These are phyloP conservation scores for Jackrogersella multiformis DNA, from an alignment of 495 filamentous ascomycete species.

Conservation along the genomic window DNA sequence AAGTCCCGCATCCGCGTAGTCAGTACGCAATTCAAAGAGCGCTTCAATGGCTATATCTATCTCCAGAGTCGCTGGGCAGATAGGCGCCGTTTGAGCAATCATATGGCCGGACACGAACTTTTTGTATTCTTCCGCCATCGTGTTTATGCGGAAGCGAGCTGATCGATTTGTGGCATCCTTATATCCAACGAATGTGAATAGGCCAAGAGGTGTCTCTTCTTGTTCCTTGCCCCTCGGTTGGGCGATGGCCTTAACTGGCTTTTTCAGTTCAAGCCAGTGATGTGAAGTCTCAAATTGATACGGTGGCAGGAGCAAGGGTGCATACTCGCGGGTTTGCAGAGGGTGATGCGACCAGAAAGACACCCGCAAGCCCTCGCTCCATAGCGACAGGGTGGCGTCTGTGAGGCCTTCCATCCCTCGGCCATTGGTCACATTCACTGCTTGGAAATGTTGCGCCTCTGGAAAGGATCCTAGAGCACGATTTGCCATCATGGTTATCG, in stretches of 20 bases:
- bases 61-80: not conserved
- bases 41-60: not conserved
- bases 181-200: not conserved
- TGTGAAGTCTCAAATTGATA: constrained; percentile 54
- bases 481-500: constrained; percentile 56
- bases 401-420: constrained; percentile 35
- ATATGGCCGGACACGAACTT: not conserved
- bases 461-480: constrained; percentile 30
- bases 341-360: constrained; percentile 61
- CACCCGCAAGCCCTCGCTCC: constrained; percentile 54
- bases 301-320: constrained; percentile 49
- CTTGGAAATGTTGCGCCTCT: constrained; percentile 48
- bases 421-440: constrained; percentile 48
- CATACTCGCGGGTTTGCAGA: constrained; percentile 48
- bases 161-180: not conserved
- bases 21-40: not conserved
- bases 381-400: constrained; percentile 56
- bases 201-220: not conserved
- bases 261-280: constrained; percentile 39
- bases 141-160: not conserved
- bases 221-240: not conserved
- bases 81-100: not conserved
- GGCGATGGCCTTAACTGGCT: not conserved
- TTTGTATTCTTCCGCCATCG: not conserved
- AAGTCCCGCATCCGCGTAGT: not conserved